Percentiles rank a stretch among this genome's conserved stretches.
Evolutionary conservation across 2,329 filamentous ascomycete species (phyloP).

Genomic region (Aspergillus chevalieri): DNA sequence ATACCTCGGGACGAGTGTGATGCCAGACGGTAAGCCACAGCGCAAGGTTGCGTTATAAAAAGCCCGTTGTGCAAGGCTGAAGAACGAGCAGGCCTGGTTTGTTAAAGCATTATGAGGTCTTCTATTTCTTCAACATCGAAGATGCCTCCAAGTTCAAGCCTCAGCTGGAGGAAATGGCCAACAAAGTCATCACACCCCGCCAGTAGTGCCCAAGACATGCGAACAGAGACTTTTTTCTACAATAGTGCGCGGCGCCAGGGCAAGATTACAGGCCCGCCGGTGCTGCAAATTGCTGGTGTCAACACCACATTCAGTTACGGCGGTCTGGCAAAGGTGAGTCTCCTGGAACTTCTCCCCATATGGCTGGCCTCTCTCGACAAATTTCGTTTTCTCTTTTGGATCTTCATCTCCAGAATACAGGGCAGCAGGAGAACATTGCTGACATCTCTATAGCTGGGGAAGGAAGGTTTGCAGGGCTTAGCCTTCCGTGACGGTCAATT

Average conservation of each 20-base stretch:
- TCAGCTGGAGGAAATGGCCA: constrained; percentile 5
- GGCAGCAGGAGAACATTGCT: not conserved
- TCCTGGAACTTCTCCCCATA: not conserved
- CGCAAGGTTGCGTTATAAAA: no score
- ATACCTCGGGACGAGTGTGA: not conserved
- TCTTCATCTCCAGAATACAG: not conserved
- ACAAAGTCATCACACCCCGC: constrained; percentile 8
- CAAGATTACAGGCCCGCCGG: constrained; percentile 1
- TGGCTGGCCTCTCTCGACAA: no score
- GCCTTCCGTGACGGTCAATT: constrained; percentile 11
- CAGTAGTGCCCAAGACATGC: constrained; percentile 1
- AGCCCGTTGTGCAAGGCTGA: no score
- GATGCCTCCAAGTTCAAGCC: constrained; percentile 5
- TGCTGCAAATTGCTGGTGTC: constrained; percentile 3
- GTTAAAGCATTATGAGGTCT: constrained; percentile 1
- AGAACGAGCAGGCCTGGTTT: not conserved
- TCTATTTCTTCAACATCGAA: constrained; percentile 10
- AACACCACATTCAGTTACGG: constrained; percentile 6
- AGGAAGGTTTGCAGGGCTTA: constrained; percentile 1
- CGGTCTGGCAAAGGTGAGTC: constrained; percentile 6
- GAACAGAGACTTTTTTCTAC: not conserved
- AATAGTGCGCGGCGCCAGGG: not conserved
- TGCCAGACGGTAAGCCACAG: not conserved
- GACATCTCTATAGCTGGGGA: constrained; percentile 3
- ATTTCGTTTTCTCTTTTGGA: no score